Evolutionary conservation across 139 green algal species (phyloP), one percentile per base, ranked within the genome.

Genomic region (Closterium sp.): DNA sequence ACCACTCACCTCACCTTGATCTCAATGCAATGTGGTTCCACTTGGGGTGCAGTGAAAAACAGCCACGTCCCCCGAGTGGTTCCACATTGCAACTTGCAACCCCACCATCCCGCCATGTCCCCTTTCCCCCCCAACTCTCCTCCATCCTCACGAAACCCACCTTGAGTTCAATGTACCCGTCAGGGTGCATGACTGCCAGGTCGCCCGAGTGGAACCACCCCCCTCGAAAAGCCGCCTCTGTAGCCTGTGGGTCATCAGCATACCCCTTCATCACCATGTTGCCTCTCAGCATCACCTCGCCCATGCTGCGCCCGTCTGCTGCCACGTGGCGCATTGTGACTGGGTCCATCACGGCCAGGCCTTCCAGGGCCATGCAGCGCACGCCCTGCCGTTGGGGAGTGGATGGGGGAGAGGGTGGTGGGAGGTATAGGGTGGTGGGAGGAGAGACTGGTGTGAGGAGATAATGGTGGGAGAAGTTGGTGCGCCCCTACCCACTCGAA

Each of bases 211-310:
- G 92, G 31, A 94, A 94, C 85, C 89, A 94, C 29, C 92, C 92
- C 9, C 92, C 92, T 27, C 86, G 30, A 29, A 92, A 94, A 1
- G 91, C 91, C 24, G 91, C 88, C 2, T 28, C 22, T 3, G 92
- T 94, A 4, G 92, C 92, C 7, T 24, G 9, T 9, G 30, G 29
- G 70, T 94, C 84, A 2, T 42, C 42, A 1, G 92, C n/a, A 29
- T 94, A 94, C 29, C 92, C 92, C 88, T 92, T 94, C 92, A 94
- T 94, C 2, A 92, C 88, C 34, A 90, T 86, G 88, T 94, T 90
- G 1, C 92, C 92, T 1, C 89, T 50, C 24, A 94, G 45, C 88
- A 94, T 90, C 24, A 94, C 86, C 84, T 94, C 92, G 62, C 92
- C 92, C 62, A 94, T 90, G 28, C 88, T 92, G 29, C n/a, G 86